These are phyloP conservation scores for Pistacia integerrima DNA, from an alignment of 345 rosid species.

Conservation along the genomic window DNA sequence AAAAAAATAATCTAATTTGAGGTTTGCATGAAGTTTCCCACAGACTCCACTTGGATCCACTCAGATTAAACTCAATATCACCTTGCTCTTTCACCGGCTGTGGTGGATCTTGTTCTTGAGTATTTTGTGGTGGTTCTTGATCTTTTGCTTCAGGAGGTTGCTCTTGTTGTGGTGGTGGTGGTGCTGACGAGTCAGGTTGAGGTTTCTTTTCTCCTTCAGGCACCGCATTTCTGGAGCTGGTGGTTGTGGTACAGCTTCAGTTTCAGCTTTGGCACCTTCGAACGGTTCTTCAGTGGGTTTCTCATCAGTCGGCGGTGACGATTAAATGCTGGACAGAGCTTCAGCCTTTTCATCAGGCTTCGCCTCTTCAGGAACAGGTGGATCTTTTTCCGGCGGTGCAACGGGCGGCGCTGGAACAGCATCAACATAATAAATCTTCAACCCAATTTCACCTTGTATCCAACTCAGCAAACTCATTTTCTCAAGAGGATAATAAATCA, in stretches of 20 bases:
- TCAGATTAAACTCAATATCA: conserved; percentile 34
- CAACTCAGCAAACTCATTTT: conserved; percentile 58
- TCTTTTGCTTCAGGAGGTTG: conserved; percentile 17
- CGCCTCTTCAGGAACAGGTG: conserved; percentile 1
- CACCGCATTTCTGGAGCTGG: conserved; percentile 23
- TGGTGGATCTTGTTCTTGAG: conserved; percentile 15
- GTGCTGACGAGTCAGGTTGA: conserved; percentile 5
- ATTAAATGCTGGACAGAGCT: neutral
- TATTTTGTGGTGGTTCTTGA: conserved; percentile 11
- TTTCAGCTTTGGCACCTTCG: conserved; percentile 8
- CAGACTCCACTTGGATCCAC: conserved; percentile 29
- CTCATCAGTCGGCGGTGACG: conserved; percentile 22
- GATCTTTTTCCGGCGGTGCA: neutral
- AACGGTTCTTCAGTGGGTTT: conserved; percentile 7
- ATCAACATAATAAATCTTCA: conserved; percentile 64
- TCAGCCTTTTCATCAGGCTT: neutral
- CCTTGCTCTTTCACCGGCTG: neutral
- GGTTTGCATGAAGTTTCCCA: conserved; percentile 34
- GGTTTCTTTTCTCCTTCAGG: conserved; percentile 32
- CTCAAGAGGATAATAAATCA: conserved; percentile 70
- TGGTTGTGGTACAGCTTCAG: conserved; percentile 1
- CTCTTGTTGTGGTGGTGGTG: conserved; percentile 27
- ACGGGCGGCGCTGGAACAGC: conserved; percentile 32
- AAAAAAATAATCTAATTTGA: no score
- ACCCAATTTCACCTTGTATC: conserved; percentile 78